These are phyloP conservation scores for Syzygium malaccense DNA, from an alignment of 441 rosid species.

Conservation along the genomic window DNA sequence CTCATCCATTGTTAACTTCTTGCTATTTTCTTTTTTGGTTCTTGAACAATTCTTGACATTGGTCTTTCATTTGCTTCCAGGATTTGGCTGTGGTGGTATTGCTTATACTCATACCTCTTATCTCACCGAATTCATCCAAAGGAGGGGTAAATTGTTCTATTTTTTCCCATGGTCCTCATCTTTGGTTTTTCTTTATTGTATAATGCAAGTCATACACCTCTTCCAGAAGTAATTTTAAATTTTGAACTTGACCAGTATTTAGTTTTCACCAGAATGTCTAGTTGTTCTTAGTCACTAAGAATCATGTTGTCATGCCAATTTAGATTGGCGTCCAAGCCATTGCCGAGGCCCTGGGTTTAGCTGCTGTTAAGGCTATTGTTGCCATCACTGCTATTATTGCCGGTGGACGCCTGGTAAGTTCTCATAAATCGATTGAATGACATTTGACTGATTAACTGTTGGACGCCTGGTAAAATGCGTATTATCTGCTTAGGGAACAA, in stretches of 20 bases:
- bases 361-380: constrained; percentile 94
- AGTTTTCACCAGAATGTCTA: background rate
- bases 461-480: background rate
- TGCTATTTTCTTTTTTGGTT: background rate
- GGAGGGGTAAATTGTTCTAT: constrained; percentile 80
- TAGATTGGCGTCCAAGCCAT: constrained; percentile 97
- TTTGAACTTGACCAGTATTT: background rate
- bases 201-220: background rate
- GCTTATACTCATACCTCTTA: constrained; percentile 96
- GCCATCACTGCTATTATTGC: constrained; percentile 96
- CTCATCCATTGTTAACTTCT: background rate
- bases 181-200: background rate
- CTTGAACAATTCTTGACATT: background rate
- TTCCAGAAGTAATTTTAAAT: background rate
- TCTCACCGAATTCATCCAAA: constrained; percentile 96
- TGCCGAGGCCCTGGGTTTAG: constrained; percentile 97
- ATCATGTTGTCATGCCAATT: constrained; percentile 18
- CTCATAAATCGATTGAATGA: background rate
- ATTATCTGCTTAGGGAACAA: constrained; percentile 1
- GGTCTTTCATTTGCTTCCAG: constrained; percentile 32
- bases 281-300: constrained; percentile 1
- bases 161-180: constrained; percentile 6
- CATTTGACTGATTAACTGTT: constrained; percentile 10
- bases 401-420: constrained; percentile 93
- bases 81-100: constrained; percentile 98